Base-by-base conservation (phyloP, 176 grass and related monocot species). In the Eragrostis nindensis region DNA sequence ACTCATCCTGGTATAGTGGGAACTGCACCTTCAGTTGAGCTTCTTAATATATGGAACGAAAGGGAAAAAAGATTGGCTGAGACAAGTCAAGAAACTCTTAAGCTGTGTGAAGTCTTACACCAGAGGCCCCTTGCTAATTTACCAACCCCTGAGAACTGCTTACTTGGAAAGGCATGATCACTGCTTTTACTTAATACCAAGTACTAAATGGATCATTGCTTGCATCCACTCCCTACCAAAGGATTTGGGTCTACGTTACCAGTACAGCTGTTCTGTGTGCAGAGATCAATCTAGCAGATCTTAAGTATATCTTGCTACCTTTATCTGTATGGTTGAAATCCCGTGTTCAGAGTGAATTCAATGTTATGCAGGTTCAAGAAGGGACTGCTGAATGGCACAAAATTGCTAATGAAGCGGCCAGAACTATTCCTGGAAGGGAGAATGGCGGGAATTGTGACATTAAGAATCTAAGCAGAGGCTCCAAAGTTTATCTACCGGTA, bases 381-480 rank as follows among this genome's bases (percentile, higher is more conserved):
- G 90, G 80, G 45, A 87, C 83, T 61, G 25, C 77, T 77, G 90
- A 87, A 50, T 94, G 92, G 95, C 72, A 87, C 43, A 92, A 52
- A 75, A 91, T 94, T 52, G 92, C 95, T 74, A 87, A 90, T 71
- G 90, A 98, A 73, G 92, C 92, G 60, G 95, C 95, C 77, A 90
- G 92, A 76, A 98, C 92, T 46, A 92, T 94, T 82, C 95, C 92
- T 13, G 90, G 92, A 82, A 86, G 92, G 75, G 95, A 98, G 78
- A 98, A 98, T 74, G 95, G 92, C 10, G 92, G 95, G 14, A 98
- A 98, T 55, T 94, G 92, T 81, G 95, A 98, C 54, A 98, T 98
- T 32, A 98, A 98, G 70, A 98, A 98, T 83, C 47, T 98, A 63
- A 94, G 95, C 70, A 87, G 85, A 87, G 95, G 95, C 19, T 98